phyloP scores from a whole-genome alignment of 1,284 basidiomycete genomes.

The Heterobasidion irregulare region DNA sequence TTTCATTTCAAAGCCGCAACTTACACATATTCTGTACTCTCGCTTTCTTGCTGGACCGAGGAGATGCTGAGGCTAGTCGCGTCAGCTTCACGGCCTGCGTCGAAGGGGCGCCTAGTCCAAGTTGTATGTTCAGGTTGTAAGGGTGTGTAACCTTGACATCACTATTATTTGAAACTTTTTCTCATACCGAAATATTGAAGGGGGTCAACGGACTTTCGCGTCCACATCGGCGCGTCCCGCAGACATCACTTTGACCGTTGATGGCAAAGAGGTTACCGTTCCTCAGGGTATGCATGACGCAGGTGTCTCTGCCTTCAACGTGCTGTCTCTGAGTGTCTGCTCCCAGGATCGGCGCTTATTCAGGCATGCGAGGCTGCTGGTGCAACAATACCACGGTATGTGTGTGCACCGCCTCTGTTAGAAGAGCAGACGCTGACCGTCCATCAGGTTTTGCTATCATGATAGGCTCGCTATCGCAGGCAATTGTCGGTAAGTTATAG shows the following conservation, averaged over 20 bases:
- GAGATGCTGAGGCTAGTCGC: slow-evolving; percentile 60
- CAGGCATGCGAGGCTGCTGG: slow-evolving; percentile 93
- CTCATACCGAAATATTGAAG: background rate
- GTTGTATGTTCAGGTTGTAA: slow-evolving; percentile 36
- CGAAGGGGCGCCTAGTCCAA: slow-evolving; percentile 60
- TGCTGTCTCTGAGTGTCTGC: slow-evolving; percentile 10
- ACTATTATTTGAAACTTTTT: background rate
- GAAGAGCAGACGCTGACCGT: slow-evolving; percentile 7
- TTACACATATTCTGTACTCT: slow-evolving; percentile 10
- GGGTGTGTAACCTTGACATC: slow-evolving; percentile 19
- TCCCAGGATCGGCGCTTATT: slow-evolving; percentile 82
- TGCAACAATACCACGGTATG: slow-evolving; percentile 66
- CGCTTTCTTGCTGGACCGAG: slow-evolving; percentile 10
- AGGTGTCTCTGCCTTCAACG: slow-evolving; percentile 1
- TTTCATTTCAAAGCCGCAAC: slow-evolving; percentile 11
- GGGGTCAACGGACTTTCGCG: slow-evolving; percentile 53
- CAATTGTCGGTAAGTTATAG: slow-evolving; percentile 70
- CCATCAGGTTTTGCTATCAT: slow-evolving; percentile 83
- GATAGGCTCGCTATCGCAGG: slow-evolving; percentile 92
- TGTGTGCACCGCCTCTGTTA: slow-evolving; percentile 5
- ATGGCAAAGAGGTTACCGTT: slow-evolving; percentile 91
- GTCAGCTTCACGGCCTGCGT: slow-evolving; percentile 41
- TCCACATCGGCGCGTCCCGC: slow-evolving; percentile 60
- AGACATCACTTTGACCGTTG: slow-evolving; percentile 85
- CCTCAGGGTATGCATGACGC: slow-evolving; percentile 61